Evolutionary conservation across 78 protist genomes (phyloP), one percentile per base, ranked within the genome.

Genomic region (Tieghemostelium lacteum): DNA sequence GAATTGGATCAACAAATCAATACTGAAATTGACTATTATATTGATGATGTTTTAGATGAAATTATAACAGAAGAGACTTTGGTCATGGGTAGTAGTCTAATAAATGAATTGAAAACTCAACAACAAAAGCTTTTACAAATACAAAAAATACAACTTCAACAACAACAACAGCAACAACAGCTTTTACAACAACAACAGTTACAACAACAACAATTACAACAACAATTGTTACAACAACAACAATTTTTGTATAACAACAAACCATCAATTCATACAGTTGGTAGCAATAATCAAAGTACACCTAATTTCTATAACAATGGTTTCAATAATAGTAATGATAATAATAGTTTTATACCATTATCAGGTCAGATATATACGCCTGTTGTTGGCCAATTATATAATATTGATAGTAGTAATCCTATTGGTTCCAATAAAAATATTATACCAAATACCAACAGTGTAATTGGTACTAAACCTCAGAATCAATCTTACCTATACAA

Each of bases 31-130:
- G 66, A 61, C 33, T 22, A 24, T 7, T 37, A 66, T 10, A 54
- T 66, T 22, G 87, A 86, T 33, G 93, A 73, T 10, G 37, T 73
- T 28, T 57, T 75, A n/a, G 60, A 60, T n/a, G 86, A 86, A 40
- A 52, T 73, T 6, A 29, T 74, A 40, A n/a, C 63, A 42, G 87
- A 75, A 29, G 78, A 73, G 57, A 19, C 29, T 12, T 20, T 45
- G 28, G 80, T 52, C 16, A 71, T 73, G 1, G 66, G 52, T 3
- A 12, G 37, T 1, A 26, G 37, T 28, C 6, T 42, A 4, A 14
- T 45, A 45, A 6, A 45, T 2, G 17, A 8, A 20, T 12, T 45
- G 10, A 6, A 45, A 45, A 10, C 10, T 61, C 42, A 37, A 22
- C 73, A 67, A 42, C 73, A 67, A n/a, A 22, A 3, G 36, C 73